A percentile compares a stretch with the other conserved stretches of the same genome.
Conservation (phyloP, 495 filamentous ascomycete species). For the Letharia lupina region DNA sequence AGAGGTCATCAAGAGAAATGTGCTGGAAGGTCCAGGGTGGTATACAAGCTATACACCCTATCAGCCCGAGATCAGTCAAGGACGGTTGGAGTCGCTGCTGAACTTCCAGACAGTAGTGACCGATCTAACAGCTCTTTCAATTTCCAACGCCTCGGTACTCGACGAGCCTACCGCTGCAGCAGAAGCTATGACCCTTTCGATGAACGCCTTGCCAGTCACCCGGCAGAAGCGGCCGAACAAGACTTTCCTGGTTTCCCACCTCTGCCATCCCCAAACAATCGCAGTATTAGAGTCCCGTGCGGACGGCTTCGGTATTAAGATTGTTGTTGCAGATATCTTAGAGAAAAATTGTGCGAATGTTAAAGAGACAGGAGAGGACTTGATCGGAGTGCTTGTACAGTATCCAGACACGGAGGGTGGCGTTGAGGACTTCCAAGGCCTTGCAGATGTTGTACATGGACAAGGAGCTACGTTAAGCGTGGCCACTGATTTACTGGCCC, state of each 20-base stretch:
- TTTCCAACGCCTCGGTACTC: slow-evolving; percentile 88
- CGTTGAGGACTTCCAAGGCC: slow-evolving; percentile 61
- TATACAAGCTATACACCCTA: slow-evolving; percentile 99
- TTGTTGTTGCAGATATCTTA: slow-evolving; percentile 64
- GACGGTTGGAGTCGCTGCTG: slow-evolving; percentile 80
- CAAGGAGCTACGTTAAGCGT: slow-evolving; percentile 77
- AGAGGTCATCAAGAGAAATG: slow-evolving; percentile 88
- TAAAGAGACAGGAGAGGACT: slow-evolving; percentile 66
- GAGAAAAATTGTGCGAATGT: slow-evolving; percentile 53
- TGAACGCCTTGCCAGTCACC: slow-evolving; percentile 62
- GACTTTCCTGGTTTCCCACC: slow-evolving; percentile 73
- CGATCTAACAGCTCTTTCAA: slow-evolving; percentile 80
- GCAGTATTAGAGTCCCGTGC: slow-evolving; percentile 80
- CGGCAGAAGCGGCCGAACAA: slow-evolving; percentile 69
- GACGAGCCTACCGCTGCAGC: slow-evolving; percentile 93
- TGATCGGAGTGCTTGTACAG: slow-evolving; percentile 88
- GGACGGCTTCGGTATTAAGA: slow-evolving; percentile 84
- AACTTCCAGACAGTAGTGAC: slow-evolving; percentile 96
- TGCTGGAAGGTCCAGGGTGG: slow-evolving; percentile 92
- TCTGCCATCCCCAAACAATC: slow-evolving; percentile 83
- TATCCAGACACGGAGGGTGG: slow-evolving; percentile 90
- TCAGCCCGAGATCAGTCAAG: slow-evolving; percentile 97
- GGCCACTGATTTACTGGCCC: slow-evolving; percentile 82
- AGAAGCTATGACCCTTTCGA: slow-evolving; percentile 93
- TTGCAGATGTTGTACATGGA: slow-evolving; percentile 72